These are phyloP conservation scores for Scedosporium aurantiacum DNA, from an alignment of 2,329 filamentous ascomycete genomes.

Conservation along the genomic window DNA sequence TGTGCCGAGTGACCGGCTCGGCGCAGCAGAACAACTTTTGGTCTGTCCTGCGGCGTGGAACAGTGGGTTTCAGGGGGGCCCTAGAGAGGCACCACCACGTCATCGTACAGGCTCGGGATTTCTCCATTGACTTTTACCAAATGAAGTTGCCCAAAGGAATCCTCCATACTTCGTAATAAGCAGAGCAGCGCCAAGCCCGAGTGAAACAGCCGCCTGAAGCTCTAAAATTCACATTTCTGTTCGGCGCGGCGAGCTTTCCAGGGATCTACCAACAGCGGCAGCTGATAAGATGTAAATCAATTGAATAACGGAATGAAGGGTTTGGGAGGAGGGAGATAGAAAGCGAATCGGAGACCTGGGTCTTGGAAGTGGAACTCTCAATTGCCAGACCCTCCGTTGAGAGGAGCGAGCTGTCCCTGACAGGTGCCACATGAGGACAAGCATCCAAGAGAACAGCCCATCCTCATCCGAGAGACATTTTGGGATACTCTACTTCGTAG, in stretches of 20 bases:
- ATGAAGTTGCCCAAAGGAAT: background rate
- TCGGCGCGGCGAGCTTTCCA: background rate
- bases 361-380: too few species aligned
- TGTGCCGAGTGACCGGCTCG: conserved; percentile 5
- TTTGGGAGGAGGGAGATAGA: too few species aligned
- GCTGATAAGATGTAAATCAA: background rate
- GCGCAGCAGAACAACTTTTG: background rate
- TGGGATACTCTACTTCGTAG: background rate
- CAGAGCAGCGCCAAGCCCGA: background rate
- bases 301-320: background rate
- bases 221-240: background rate
- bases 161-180: background rate
- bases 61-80: background rate
- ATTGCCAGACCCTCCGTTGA: too few species aligned
- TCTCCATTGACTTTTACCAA: background rate
- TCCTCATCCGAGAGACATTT: too few species aligned
- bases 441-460: too few species aligned
- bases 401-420: too few species aligned
- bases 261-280: background rate
- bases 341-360: too few species aligned
- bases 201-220: background rate
- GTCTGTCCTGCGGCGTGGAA: too few species aligned
- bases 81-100: background rate
- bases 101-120: background rate
- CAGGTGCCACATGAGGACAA: too few species aligned